A percentile compares a stretch with the other conserved stretches of the same genome.
These are phyloP conservation scores for Phycomyces nitens DNA, from an alignment of 192 early-diverging fungal species.

Conservation along the genomic window DNA sequence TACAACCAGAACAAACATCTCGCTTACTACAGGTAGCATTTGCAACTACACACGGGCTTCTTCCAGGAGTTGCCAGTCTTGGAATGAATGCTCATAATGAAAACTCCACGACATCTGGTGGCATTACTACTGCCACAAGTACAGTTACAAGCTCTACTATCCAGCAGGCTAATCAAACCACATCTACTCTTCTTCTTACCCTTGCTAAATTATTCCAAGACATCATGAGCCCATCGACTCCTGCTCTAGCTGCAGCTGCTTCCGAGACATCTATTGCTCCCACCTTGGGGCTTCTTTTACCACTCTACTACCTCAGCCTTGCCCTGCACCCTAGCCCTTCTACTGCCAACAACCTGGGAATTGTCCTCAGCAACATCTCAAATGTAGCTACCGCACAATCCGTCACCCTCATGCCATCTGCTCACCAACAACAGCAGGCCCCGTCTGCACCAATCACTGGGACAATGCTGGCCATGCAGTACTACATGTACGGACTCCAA, in stretches of 20 bases:
- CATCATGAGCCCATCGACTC: slow-evolving; percentile 43
- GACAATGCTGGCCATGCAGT: slow-evolving; percentile 75
- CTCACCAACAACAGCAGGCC: slow-evolving; percentile 34
- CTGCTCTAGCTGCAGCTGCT: slow-evolving; percentile 37
- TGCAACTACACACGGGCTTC: slow-evolving; percentile 56
- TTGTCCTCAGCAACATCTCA: slow-evolving; percentile 70
- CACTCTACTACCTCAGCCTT: slow-evolving; percentile 82
- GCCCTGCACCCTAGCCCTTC: slow-evolving; percentile 79
- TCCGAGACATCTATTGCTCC: slow-evolving; percentile 46
- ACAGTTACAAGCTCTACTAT: slow-evolving; percentile 6
- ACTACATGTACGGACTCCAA: slow-evolving; percentile 82
- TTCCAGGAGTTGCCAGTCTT: slow-evolving; percentile 56
- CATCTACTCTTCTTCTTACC: slow-evolving; percentile 71
- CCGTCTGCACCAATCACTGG: slow-evolving; percentile 51
- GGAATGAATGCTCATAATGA: background rate
- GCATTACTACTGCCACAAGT: slow-evolving; percentile 16
- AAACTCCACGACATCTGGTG: slow-evolving; percentile 15
- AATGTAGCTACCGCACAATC: slow-evolving; percentile 40
- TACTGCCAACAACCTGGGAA: slow-evolving; percentile 90
- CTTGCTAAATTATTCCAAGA: slow-evolving; percentile 91
- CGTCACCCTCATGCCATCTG: slow-evolving; percentile 7
- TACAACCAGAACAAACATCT: slow-evolving; percentile 61
- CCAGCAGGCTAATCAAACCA: slow-evolving; percentile 58
- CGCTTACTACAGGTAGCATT: slow-evolving; percentile 56
- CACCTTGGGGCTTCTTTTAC: slow-evolving; percentile 62